Evolutionary conservation across 371 early-diverging fungal species (phyloP), one percentile per base, ranked within the genome.

Genomic region (Mucor racemosus): DNA sequence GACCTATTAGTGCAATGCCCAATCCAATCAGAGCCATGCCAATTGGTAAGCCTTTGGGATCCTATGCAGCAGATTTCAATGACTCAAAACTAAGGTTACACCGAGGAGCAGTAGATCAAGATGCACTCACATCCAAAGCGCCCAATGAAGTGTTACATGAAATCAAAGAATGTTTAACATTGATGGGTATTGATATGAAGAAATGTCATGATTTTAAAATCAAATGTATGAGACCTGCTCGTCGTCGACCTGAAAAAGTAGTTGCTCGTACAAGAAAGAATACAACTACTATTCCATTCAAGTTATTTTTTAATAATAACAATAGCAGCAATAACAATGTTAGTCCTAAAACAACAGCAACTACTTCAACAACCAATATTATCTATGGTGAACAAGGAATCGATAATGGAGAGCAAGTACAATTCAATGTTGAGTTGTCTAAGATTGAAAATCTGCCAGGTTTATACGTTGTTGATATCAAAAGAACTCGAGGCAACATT

Each of bases 321-420:
- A 59, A 15, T 36, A 46, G 5, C 44, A 38, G 26, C 46, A 66
- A 34, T 7, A 67, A 46, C 26, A 34, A 36, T 19, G 38, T 10
- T 46, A 80, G 75, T 38, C 64, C 64, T 1, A 61, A 36, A 36
- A 19, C 33, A 5, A 50, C 50, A 50, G 50, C 50, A 7, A 50
- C 50, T 8, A 50, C 50, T 8, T 21, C 50, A 7, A 50, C 50
- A 5, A 50, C 50, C 0, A 19, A 50, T 19, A 50, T 50, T 19
- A 91, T 95, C 62, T 98, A 99, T 73, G 99, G 99, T 46, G 94
- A 98, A 61, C 87, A 92, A 11, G 81, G 86, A 7, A 91, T 94
- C 46, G 97, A 96, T 76, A 82, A 89, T 7, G 92, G 92, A 33
- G 93, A 91, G 38, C 93, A 93, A 77, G 87, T 94, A n/a, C 84